Base-by-base conservation (phyloP, 1,139 yeast genomes). In the Lodderomyces oxycetoniae region DNA sequence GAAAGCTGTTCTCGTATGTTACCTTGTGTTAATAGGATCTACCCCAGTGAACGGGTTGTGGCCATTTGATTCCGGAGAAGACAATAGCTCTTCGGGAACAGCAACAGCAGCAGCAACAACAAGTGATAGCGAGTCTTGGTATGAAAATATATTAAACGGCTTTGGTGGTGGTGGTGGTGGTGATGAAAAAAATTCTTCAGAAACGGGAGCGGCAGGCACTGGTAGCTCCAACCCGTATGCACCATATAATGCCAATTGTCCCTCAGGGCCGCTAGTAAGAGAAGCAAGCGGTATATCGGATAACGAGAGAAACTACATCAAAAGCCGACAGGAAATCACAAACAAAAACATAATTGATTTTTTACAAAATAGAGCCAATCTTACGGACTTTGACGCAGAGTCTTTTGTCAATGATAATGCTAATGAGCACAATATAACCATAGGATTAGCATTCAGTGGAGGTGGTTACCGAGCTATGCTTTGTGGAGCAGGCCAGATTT, bases 391-490 rank as follows among this genome's bases (percentile, higher is more conserved):
- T 33, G 57, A 66, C 37, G 62, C 66, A 3, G 45, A 49, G 14
- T 38, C 42, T 5, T 65, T 63, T 40, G 50, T 66, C 16, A 42
- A 51, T 20, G 43, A 50, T 21, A 41, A 54, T 34, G 38, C 60
- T 5, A 35, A 48, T 2, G 28, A 42, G 4, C 63, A 57, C 39
- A 64, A 64, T 38, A 64, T 67, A 31, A 47, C 67, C 25, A 60
- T 67, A 21, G 73, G 70, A 0, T 45, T 67, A 32, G 64, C 72
- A 2, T 64, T 65, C 37, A 61, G 69, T 40, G 74, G 74, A 1
- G 73, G 74, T 25, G 72, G 73, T 1, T 67, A 64, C 42, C 50
- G 74, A 34, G 71, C 74, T 29, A 65, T 67, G 71, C 50, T 67
- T 26, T 44, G 49, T 25, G 72, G 71, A 4, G 73, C 71, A 0